A percentile compares a stretch with the other conserved stretches of the same genome.
phyloP scores from a whole-genome alignment of 352 stramenopile species.

The Phytopythium mirpurense region DNA sequence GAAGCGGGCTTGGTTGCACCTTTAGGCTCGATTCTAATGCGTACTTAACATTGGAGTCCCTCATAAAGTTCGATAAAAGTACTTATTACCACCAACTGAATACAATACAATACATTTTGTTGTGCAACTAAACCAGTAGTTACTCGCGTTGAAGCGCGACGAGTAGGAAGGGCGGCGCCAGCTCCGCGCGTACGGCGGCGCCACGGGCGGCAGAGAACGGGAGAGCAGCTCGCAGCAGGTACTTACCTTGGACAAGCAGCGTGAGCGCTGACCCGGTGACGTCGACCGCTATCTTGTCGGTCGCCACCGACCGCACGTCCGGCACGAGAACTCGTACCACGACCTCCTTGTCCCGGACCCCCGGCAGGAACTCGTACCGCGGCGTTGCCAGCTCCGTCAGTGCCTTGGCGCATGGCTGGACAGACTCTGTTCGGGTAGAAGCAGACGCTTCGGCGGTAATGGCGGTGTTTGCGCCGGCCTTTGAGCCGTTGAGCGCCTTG shows the following conservation, averaged over 20 bases:
- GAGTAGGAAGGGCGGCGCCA: slow-evolving; percentile 24
- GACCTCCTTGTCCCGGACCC: slow-evolving; percentile 24
- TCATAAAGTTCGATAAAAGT: too few species aligned
- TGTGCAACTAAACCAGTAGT: background rate
- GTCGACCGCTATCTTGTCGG: slow-evolving; percentile 38
- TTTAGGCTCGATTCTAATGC: too few species aligned
- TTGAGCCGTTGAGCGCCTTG: slow-evolving; percentile 24
- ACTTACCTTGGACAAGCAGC: slow-evolving; percentile 47
- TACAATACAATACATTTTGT: background rate
- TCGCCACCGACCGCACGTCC: slow-evolving; percentile 19
- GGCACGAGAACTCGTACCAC: slow-evolving; percentile 40
- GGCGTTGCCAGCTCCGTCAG: slow-evolving; percentile 23
- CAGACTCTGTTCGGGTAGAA: background rate
- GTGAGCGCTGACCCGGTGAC: slow-evolving; percentile 39
- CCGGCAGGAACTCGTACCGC: slow-evolving; percentile 30
- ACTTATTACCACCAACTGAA: too few species aligned
- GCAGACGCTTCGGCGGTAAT: background rate
- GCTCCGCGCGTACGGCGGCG: slow-evolving; percentile 9
- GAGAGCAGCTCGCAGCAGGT: slow-evolving; percentile 39
- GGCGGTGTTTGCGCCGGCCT: background rate
- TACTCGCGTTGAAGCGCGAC: slow-evolving; percentile 21
- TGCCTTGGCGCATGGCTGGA: background rate
- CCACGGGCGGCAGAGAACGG: slow-evolving; percentile 38
- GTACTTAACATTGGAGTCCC: too few species aligned
- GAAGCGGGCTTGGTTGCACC: too few species aligned